Evolutionary conservation across 345 rosid genomes (phyloP).

Genomic region (Trapa bicornis): DNA sequence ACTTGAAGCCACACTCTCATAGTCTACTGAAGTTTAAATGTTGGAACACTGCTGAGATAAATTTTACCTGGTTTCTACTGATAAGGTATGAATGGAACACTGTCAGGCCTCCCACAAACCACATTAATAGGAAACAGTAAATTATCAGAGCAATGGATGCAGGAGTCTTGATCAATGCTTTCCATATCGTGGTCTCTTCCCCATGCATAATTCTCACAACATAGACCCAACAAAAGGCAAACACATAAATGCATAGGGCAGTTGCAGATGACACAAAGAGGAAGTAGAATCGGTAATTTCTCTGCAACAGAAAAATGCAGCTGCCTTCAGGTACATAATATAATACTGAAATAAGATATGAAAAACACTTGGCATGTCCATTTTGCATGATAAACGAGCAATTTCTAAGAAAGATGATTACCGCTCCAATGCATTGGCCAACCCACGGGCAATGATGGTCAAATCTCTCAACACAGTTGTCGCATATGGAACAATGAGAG

Average conservation of each 20-base stretch:
- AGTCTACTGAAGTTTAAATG: background rate
- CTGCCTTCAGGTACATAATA: conserved; percentile 1
- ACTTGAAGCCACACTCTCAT: background rate
- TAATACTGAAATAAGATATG: no score
- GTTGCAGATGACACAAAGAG: conserved; percentile 64
- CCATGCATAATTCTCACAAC: conserved; percentile 51
- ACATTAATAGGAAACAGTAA: conserved; percentile 55
- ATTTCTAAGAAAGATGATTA: conserved; percentile 14
- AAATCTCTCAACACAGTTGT: conserved; percentile 88
- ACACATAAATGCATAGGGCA: conserved; percentile 73
- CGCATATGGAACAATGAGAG: conserved; percentile 97
- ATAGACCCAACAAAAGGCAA: conserved; percentile 83
- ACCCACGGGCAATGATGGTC: conserved; percentile 99
- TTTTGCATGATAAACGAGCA: background rate
- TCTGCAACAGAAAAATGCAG: conserved; percentile 42
- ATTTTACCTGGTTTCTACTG: conserved; percentile 73
- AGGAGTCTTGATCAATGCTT: conserved; percentile 68
- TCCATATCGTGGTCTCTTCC: conserved; percentile 60
- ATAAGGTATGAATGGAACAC: conserved; percentile 78
- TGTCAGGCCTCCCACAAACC: conserved; percentile 96
- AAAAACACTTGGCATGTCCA: background rate
- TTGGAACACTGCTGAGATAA: background rate
- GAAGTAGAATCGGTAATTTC: conserved; percentile 94
- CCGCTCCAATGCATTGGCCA: conserved; percentile 98
- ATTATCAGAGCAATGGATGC: conserved; percentile 71